Conservation (phyloP, 306 rosid species). For the Lathyrus sativus region DNA sequence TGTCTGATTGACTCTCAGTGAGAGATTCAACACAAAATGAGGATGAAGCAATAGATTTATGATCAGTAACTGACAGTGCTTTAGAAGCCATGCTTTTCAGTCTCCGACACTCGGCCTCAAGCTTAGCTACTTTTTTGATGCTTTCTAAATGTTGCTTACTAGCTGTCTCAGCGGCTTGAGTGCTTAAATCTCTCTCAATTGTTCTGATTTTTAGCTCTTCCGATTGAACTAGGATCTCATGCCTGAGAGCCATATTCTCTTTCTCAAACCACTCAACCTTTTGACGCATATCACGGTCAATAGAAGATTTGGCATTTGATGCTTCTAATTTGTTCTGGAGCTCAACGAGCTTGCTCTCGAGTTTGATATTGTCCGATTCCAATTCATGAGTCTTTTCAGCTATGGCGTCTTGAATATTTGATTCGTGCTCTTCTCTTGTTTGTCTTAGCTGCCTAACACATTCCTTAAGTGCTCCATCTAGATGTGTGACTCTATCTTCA, state of each 20-base stretch:
- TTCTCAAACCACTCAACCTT: slow-evolving; percentile 66
- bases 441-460: slow-evolving; percentile 95
- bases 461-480: slow-evolving; percentile 95
- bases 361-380: slow-evolving; percentile 69
- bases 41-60: slow-evolving; percentile 62
- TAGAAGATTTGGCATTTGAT: slow-evolving; percentile 45
- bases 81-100: slow-evolving; percentile 53
- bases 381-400: slow-evolving; percentile 58
- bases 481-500: slow-evolving; percentile 79
- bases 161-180: slow-evolving; percentile 90
- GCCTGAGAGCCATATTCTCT: slow-evolving; percentile 73
- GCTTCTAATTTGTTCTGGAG: slow-evolving; percentile 62
- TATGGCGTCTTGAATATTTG: slow-evolving; percentile 62
- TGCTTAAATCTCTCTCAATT: slow-evolving; percentile 89
- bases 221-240: slow-evolving; percentile 60
- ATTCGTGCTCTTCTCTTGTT: slow-evolving; percentile 86
- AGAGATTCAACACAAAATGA: slow-evolving; percentile 71
- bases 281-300: slow-evolving; percentile 54
- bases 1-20: slow-evolving; percentile 77
- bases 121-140: slow-evolving; percentile 87
- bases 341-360: slow-evolving; percentile 67
- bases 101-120: slow-evolving; percentile 91
- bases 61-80: slow-evolving; percentile 52
- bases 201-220: slow-evolving; percentile 81
- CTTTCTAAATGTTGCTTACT: slow-evolving; percentile 92